phyloP scores from a whole-genome alignment of 1,284 basidiomycete genomes.

The Acaromyces ingoldii region DNA sequence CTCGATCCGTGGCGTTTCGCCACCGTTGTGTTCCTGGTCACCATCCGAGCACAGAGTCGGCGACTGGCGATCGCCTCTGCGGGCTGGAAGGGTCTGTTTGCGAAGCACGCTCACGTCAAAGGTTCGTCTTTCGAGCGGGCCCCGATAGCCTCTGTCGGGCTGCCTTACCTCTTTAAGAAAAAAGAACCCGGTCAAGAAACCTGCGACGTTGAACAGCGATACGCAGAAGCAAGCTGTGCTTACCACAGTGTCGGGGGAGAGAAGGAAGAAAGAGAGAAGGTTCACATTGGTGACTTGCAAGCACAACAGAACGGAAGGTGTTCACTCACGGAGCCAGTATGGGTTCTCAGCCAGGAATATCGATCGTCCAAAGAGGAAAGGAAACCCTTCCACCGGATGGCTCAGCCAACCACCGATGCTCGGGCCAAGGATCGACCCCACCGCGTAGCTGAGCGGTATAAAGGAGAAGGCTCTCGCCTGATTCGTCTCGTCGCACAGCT shows the following conservation, averaged over 20 bases:
- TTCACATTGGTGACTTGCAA: conserved; percentile 11
- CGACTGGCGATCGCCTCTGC: too few species aligned
- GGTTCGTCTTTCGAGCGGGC: too few species aligned
- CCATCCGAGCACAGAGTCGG: too few species aligned
- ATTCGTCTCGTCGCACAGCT: conserved; percentile 38
- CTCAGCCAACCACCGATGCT: conserved; percentile 44
- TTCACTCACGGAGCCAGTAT: conserved; percentile 41
- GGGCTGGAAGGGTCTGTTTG: too few species aligned
- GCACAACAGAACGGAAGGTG: not conserved
- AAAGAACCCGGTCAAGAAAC: conserved; percentile 42
- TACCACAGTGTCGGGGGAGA: too few species aligned
- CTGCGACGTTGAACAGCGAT: conserved; percentile 39
- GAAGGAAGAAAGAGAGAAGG: conserved; percentile 9
- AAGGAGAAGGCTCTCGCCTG: conserved; percentile 36
- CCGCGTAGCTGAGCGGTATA: conserved; percentile 32
- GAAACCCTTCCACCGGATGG: conserved; percentile 41
- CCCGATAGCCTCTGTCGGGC: too few species aligned
- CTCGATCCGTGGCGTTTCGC: not conserved
- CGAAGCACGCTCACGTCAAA: too few species aligned
- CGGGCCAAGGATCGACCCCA: conserved; percentile 28
- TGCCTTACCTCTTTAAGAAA: conserved; percentile 53
- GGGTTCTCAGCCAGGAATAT: conserved; percentile 40
- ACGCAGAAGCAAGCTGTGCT: conserved; percentile 47
- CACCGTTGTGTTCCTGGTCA: too few species aligned
- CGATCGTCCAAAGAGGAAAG: conserved; percentile 21